These are phyloP conservation scores for Bolboschoenoplectus hybrid DNA, from an alignment of 202 grass and related monocot species.

Conservation along the genomic window DNA sequence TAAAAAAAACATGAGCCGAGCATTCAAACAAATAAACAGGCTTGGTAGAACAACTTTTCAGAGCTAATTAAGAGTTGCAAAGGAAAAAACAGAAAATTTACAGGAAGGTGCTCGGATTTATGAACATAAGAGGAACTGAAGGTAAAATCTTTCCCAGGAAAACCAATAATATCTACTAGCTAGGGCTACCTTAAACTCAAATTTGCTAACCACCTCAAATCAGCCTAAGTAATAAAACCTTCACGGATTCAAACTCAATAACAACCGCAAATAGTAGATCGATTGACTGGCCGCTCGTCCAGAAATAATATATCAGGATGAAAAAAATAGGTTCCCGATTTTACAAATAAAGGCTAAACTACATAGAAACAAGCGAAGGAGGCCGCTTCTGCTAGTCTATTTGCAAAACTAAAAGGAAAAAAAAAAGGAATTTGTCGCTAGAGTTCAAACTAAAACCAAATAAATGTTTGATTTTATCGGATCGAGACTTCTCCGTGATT, in stretches of 20 bases:
- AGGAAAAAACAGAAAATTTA: neutral
- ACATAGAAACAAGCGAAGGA: neutral
- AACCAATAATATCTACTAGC: neutral
- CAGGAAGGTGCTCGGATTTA: neutral
- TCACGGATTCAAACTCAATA: neutral
- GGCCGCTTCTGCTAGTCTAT: neutral
- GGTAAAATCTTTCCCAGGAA: neutral
- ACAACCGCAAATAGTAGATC: neutral
- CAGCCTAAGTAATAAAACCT: neutral
- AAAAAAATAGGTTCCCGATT: neutral
- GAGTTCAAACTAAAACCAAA: neutral
- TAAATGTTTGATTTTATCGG: neutral
- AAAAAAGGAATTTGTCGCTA: neutral
- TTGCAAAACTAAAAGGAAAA: neutral
- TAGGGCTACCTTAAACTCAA: neutral
- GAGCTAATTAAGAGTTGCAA: neutral
- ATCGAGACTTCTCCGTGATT: neutral
- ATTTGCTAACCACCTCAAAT: neutral
- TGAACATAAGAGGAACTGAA: neutral
- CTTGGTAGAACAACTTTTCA: neutral
- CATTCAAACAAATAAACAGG: too few species aligned
- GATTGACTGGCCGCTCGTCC: neutral
- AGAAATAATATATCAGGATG: neutral
- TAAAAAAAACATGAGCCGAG: neutral
- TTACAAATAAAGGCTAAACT: neutral